phyloP scores from a whole-genome alignment of 768 basidiomycete species.

The Pulveroboletus sp. region DNA sequence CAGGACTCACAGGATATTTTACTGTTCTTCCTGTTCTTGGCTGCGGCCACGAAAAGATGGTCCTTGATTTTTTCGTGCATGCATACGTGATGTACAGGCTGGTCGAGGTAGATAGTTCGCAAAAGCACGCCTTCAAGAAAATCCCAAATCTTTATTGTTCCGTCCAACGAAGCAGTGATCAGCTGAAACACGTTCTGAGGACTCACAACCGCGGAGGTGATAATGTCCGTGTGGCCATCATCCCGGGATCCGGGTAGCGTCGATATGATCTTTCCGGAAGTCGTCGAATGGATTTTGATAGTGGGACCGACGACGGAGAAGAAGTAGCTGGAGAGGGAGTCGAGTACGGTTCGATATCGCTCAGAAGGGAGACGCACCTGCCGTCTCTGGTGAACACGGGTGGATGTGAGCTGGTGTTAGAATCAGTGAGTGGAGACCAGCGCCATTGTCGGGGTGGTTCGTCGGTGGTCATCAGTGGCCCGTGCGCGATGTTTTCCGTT shows the following conservation, averaged over 20 bases:
- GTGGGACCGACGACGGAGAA: conserved; percentile 79
- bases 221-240: conserved; percentile 40
- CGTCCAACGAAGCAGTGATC: conserved; percentile 79
- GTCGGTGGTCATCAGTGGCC: conserved; percentile 7
- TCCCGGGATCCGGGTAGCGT: conserved; percentile 59
- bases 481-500: conserved; percentile 8
- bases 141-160: conserved; percentile 89
- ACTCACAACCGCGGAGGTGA: conserved; percentile 73
- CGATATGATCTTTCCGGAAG: conserved; percentile 75
- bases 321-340: conserved; percentile 61
- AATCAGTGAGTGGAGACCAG: conserved; percentile 71
- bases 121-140: conserved; percentile 80
- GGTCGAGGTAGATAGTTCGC: conserved; percentile 63
- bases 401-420: conserved; percentile 55
- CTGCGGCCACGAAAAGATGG: conserved; percentile 63
- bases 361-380: conserved; percentile 45
- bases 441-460: conserved; percentile 34
- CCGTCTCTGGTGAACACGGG: conserved; percentile 87
- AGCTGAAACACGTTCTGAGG: conserved; percentile 88
- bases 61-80: conserved; percentile 67
- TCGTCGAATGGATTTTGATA: conserved; percentile 80
- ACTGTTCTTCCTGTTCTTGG: conserved; percentile 45
- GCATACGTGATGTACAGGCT: conserved; percentile 68
- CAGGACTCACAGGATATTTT: conserved; percentile 21
- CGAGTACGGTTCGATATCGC: conserved; percentile 9